Evolutionary conservation across 352 stramenopile species (phyloP), one percentile per base, ranked within the genome.

Genomic region (Pythium aphanidermatum): DNA sequence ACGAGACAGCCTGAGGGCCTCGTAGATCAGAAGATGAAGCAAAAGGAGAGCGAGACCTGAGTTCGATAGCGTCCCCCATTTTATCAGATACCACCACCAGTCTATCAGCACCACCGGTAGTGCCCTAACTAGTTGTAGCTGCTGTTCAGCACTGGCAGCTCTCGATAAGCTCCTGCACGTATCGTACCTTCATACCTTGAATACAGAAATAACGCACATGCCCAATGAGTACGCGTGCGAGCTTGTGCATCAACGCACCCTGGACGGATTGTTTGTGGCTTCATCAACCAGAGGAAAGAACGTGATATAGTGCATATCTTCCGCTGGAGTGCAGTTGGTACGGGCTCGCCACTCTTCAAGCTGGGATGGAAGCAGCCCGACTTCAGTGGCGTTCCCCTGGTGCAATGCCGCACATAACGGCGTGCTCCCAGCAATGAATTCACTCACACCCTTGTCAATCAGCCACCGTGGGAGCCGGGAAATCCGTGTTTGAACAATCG

Each of bases 311-410:
- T 25, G 19, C 5, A 39, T 36, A 3, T 37, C 23, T 5, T 45
- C 25, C 3, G 31, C 44, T n/a, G 36, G 51, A 26, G 37, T 54
- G 32, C 51, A 60, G 27, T 54, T 41, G 13, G 54, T 21, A 5
- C n/a, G 11, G 2, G 13, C 7, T 17, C 17, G 36, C 33, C 27
- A 36, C 28, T 1, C 14, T 3, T 6, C 28, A 6, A 58, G 19
- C 5, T 30, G n/a, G 29, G 29, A 33, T 14, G 29, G 14, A 33
- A 33, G 29, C 35, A 42, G 16, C 5, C 21, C 21, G n/a, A 42
- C 16, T 11, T 4, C 35, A 42, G n/a, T 38, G 9, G 25, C 21
- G 23, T 51, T 32, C 1, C 47, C n/a, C 19, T 19, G 20, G 4
- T 12, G 2, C 14, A 56, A 7, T 3, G 5, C 39, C 1, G 27